Percentiles rank a stretch among this genome's conserved stretches.
phyloP scores from a whole-genome alignment of 2,329 filamentous ascomycete species.

The Penicillium sp. region DNA sequence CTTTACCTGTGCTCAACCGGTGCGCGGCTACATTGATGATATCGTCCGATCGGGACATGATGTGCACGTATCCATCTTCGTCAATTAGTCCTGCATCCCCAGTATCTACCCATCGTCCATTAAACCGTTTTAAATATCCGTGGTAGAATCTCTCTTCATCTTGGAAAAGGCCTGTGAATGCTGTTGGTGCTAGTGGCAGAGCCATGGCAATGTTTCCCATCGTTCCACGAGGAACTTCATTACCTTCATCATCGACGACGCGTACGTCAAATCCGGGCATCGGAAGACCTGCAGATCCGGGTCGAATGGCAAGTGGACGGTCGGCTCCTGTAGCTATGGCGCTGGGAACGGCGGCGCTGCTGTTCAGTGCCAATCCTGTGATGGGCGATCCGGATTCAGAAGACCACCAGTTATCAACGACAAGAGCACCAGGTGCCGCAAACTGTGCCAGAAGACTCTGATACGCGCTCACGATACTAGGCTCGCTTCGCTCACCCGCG shows the following conservation, averaged over 20 bases:
- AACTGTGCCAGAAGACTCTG: constrained; percentile 68
- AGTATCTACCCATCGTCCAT: constrained; percentile 82
- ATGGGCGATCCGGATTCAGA: constrained; percentile 70
- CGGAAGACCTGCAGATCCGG: constrained; percentile 84
- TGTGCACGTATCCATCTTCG: constrained; percentile 63
- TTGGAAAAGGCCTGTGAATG: constrained; percentile 80
- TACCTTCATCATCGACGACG: constrained; percentile 77
- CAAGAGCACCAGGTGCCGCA: constrained; percentile 61
- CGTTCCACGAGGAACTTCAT: constrained; percentile 65
- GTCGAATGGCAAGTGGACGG: constrained; percentile 64
- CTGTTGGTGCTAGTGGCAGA: constrained; percentile 79
- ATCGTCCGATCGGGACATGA: constrained; percentile 71
- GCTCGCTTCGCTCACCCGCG: constrained; percentile 86
- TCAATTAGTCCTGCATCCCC: constrained; percentile 89
- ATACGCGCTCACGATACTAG: constrained; percentile 78
- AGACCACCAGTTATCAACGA: constrained; percentile 75
- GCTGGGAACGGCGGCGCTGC: constrained; percentile 56
- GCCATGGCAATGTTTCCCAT: constrained; percentile 93
- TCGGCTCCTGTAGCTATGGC: constrained; percentile 22
- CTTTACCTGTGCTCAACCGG: constrained; percentile 77
- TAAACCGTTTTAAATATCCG: constrained; percentile 79
- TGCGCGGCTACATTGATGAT: constrained; percentile 96
- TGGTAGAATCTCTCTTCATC: constrained; percentile 84
- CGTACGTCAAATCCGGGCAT: constrained; percentile 90
- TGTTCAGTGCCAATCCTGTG: constrained; percentile 63